Percentiles rank a stretch among this genome's conserved stretches.
Conservation (phyloP, 2,329 filamentous ascomycete genomes). For the Daldinia sp. region DNA sequence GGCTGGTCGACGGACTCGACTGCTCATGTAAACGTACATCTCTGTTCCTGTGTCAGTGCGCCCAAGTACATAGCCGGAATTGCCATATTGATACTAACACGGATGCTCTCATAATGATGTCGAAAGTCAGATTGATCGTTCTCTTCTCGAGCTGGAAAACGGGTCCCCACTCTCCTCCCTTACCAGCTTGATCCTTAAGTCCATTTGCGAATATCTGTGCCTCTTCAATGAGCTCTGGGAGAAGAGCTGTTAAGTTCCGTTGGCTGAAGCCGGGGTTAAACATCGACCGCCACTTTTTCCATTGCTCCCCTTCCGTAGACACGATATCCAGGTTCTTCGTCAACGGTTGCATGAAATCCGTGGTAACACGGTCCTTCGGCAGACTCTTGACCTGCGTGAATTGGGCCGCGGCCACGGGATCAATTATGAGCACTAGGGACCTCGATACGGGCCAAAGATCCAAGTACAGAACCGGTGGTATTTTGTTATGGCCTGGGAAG, state of each 20-base stretch:
- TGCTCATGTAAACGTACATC: conserved; percentile 48
- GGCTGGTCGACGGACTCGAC: conserved; percentile 36
- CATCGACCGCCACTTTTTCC: conserved; percentile 50
- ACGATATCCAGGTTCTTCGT: conserved; percentile 52
- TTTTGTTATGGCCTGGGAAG: conserved; percentile 44
- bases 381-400: conserved; percentile 45
- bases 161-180: conserved; percentile 48
- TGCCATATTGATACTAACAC: conserved; percentile 45
- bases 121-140: conserved; percentile 56
- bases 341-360: conserved; percentile 47
- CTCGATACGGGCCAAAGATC: conserved; percentile 48
- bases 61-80: background rate
- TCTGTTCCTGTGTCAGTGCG: conserved; percentile 31
- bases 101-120: conserved; percentile 55
- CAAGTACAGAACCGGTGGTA: conserved; percentile 48
- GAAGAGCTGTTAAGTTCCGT: conserved; percentile 52
- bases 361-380: conserved; percentile 34
- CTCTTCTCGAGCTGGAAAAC: conserved; percentile 54
- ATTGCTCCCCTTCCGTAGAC: conserved; percentile 51
- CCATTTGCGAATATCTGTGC: conserved; percentile 52
- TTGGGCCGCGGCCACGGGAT: conserved; percentile 43
- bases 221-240: conserved; percentile 56
- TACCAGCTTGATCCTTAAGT: conserved; percentile 48
- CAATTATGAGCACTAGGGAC: conserved; percentile 41
- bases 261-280: conserved; percentile 56